These are phyloP conservation scores for Xylariaceae sp. DNA, from an alignment of 2,329 filamentous ascomycete genomes.

Conservation along the genomic window DNA sequence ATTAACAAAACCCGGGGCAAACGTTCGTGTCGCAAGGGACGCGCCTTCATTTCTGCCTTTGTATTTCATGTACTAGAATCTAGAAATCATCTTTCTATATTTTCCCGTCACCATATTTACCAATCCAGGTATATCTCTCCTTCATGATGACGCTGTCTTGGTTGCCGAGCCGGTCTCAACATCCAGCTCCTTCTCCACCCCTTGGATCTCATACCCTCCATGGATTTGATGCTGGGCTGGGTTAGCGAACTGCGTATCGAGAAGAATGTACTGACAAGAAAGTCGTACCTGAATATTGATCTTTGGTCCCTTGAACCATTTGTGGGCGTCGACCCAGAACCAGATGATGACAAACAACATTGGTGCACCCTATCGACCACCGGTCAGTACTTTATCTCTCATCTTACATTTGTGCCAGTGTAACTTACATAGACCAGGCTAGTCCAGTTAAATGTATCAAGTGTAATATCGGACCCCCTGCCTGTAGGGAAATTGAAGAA, in stretches of 20 bases:
- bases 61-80: background rate
- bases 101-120: background rate
- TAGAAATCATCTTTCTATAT: background rate
- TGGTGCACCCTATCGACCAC: conserved; percentile 46
- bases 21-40: background rate
- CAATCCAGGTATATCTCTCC: background rate
- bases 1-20: background rate
- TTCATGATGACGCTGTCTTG: background rate
- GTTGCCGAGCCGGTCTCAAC: background rate
- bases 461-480: conserved; percentile 50
- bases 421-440: conserved; percentile 49
- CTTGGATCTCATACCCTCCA: background rate
- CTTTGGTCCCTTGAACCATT: conserved; percentile 69
- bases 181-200: background rate
- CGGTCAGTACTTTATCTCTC: conserved; percentile 1
- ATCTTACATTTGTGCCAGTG: background rate
- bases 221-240: background rate
- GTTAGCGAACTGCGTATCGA: background rate
- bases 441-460: conserved; percentile 63
- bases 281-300: conserved; percentile 53
- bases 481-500: conserved; percentile 62
- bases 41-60: too few species aligned
- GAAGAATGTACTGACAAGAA: background rate
- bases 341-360: conserved; percentile 58
- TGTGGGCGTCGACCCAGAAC: conserved; percentile 60